Percentiles rank a stretch among this genome's conserved stretches.
These are phyloP conservation scores for Leishmania tropica DNA, from an alignment of 208 protist species.

Conservation along the genomic window DNA sequence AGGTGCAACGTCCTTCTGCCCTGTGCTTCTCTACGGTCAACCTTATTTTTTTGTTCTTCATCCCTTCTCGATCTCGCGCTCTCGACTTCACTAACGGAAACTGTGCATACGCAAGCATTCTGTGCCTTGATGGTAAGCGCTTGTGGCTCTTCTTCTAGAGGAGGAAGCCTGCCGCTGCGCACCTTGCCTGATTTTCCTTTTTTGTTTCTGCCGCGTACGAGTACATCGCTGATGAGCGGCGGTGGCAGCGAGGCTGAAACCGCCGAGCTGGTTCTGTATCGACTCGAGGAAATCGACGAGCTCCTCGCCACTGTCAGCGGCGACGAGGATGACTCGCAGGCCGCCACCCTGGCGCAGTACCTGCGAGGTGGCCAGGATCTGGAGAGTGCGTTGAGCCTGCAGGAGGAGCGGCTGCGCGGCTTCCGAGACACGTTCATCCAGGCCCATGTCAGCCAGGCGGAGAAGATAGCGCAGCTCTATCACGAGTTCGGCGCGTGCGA, in stretches of 20 bases:
- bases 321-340: constrained; percentile 42
- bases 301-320: constrained; percentile 54
- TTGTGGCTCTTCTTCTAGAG: not conserved
- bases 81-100: not conserved
- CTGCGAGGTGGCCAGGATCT: constrained; percentile 61
- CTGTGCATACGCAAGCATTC: not conserved
- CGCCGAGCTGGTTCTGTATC: constrained; percentile 48
- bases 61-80: not conserved
- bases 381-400: constrained; percentile 36
- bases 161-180: not conserved
- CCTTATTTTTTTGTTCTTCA: not conserved
- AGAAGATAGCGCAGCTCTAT: constrained; percentile 68
- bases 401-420: constrained; percentile 67
- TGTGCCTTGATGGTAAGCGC: not conserved
- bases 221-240: constrained; percentile 8
- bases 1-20: not conserved
- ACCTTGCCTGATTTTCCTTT: not conserved
- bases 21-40: not conserved
- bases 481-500: constrained; percentile 72
- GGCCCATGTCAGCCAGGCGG: constrained; percentile 57
- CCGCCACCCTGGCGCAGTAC: constrained; percentile 45
- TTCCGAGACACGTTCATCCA: constrained; percentile 69
- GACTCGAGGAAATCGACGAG: constrained; percentile 74
- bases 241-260: constrained; percentile 31
- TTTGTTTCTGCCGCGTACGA: not conserved